Conservation (phyloP, 2,329 filamentous ascomycete species). For the Diaporthe ilicicola region DNA sequence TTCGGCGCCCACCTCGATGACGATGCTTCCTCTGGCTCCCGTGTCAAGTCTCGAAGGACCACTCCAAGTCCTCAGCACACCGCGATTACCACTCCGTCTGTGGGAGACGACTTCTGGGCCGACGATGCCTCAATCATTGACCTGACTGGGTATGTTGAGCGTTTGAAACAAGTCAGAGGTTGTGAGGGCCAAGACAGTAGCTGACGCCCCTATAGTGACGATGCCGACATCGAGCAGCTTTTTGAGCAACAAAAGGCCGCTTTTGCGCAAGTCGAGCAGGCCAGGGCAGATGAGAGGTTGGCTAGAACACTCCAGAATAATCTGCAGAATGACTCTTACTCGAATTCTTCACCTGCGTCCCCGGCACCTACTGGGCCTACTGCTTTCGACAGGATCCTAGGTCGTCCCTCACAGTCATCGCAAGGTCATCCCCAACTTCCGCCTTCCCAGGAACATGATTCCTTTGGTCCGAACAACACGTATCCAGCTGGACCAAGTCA, state of each 20-base stretch:
- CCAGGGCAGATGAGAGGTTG: slow-evolving; percentile 45
- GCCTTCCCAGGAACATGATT: slow-evolving; percentile 3
- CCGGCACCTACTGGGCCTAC: slow-evolving; percentile 29
- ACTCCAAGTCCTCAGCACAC: slow-evolving; percentile 34
- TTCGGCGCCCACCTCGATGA: slow-evolving; percentile 26
- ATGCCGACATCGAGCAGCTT: slow-evolving; percentile 35
- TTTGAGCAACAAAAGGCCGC: slow-evolving; percentile 44
- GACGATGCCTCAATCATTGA: slow-evolving; percentile 46
- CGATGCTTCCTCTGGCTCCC: slow-evolving; percentile 18
- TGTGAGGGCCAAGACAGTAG: background rate
- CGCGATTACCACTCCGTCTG: slow-evolving; percentile 25
- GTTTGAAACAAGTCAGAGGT: background rate
- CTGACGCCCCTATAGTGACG: slow-evolving; percentile 37
- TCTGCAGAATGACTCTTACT: slow-evolving; percentile 1
- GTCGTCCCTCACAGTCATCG: slow-evolving; percentile 25
- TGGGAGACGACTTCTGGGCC: slow-evolving; percentile 25
- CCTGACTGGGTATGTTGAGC: slow-evolving; percentile 44
- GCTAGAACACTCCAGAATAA: slow-evolving; percentile 33
- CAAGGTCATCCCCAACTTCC: background rate
- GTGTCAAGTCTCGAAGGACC: slow-evolving; percentile 32
- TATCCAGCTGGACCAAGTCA: slow-evolving; percentile 12
- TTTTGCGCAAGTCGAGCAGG: slow-evolving; percentile 48
- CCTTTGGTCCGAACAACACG: background rate
- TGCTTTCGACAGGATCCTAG: slow-evolving; percentile 36
- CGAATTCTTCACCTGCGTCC: background rate